Conservation (phyloP, 208 protist genomes). For the Endotrypanum monterogeii region DNA sequence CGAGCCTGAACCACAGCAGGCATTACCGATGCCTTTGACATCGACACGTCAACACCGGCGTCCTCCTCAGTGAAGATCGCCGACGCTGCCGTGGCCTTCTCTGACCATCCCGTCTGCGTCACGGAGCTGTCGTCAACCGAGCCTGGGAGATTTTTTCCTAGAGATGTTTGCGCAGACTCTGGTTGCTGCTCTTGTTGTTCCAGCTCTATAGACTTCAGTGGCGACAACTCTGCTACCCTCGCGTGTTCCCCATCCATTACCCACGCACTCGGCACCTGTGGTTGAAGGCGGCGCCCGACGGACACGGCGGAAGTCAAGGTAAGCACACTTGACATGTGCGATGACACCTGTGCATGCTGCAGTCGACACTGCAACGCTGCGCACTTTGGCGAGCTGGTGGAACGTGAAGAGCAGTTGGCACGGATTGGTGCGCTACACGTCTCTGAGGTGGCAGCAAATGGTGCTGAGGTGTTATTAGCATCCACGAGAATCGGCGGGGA, state of each 20-base stretch:
- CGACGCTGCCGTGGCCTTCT: not conserved
- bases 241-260: not conserved
- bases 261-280: not conserved
- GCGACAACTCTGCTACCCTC: not conserved
- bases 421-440: not conserved
- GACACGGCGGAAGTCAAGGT: constrained; percentile 6
- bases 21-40: not conserved
- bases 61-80: not conserved
- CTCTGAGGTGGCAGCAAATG: not conserved
- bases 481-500: not conserved
- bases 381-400: not conserved
- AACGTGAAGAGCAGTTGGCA: not conserved
- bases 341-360: not conserved
- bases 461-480: not conserved
- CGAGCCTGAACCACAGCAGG: constrained; percentile 9
- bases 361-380: constrained; percentile 1
- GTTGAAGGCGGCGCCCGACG: not conserved
- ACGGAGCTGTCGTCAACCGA: not conserved
- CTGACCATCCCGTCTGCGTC: not conserved
- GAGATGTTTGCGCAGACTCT: not conserved
- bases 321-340: constrained; percentile 15
- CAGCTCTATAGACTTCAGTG: not conserved
- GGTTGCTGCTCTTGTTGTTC: not conserved
- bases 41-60: not conserved
- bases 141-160: too few relatives aligned